Percentiles rank a stretch among this genome's conserved stretches.
Conservation (phyloP, 306 rosid species). For the Cajanus cajan region DNA sequence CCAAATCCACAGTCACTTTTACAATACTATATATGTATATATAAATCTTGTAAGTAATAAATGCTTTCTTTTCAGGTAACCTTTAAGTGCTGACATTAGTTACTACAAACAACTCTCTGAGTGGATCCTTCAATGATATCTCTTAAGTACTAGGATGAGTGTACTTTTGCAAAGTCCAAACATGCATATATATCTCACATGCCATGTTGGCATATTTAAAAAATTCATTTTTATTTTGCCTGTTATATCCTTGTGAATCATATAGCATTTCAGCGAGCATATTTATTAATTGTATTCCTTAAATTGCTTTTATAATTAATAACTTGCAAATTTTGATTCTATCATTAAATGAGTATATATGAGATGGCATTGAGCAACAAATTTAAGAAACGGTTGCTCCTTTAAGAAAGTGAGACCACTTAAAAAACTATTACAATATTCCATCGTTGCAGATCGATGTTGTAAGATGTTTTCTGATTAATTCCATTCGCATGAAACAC, state of each 20-base stretch:
- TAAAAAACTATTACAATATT: background rate
- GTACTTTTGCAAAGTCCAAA: background rate
- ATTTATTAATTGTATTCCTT: background rate
- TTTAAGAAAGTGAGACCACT: background rate
- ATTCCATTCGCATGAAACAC: background rate
- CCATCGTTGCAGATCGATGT: background rate
- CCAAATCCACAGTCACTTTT: too few species aligned
- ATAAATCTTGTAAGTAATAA: too few species aligned
- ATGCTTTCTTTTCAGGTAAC: too few species aligned
- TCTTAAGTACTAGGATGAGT: background rate
- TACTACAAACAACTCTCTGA: too few species aligned
- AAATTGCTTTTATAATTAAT: background rate
- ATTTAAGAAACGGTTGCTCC: background rate
- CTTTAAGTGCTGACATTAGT: too few species aligned
- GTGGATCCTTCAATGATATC: background rate
- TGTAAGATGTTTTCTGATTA: background rate
- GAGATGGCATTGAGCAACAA: background rate
- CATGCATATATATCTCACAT: background rate
- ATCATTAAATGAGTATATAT: background rate
- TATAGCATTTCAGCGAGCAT: background rate
- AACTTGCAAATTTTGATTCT: background rate
- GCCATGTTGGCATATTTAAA: background rate
- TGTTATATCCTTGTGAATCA: background rate
- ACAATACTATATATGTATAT: too few species aligned
- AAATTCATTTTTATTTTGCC: background rate